Evolutionary conservation across 169 alveolate species (phyloP).

Genomic region (Plasmodium sp.): DNA sequence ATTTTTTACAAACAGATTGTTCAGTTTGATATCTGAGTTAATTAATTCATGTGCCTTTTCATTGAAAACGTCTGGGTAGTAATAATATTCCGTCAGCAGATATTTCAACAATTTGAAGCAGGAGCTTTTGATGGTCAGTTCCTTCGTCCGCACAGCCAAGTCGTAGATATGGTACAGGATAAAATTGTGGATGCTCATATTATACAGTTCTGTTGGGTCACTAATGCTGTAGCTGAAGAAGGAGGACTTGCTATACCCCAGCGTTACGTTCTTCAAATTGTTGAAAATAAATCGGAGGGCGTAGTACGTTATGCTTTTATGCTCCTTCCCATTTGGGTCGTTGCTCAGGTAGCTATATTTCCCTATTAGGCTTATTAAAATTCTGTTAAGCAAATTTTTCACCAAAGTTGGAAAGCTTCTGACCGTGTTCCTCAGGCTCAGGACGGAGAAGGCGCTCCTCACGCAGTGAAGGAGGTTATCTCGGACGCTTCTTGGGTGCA

Average conservation of each 20-base stretch:
- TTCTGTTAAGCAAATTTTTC: constrained; percentile 15
- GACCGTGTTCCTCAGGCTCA: constrained; percentile 1
- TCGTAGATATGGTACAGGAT: constrained; percentile 61
- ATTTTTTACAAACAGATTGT: constrained; percentile 44
- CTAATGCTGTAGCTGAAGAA: constrained; percentile 20
- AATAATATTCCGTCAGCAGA: constrained; percentile 62
- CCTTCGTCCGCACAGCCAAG: constrained; percentile 55
- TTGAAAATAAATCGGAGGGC: constrained; percentile 28
- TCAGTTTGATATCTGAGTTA: constrained; percentile 49
- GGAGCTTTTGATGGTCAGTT: constrained; percentile 35
- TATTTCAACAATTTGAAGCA: constrained; percentile 67
- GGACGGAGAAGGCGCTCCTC: constrained; percentile 15
- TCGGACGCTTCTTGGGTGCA: background rate
- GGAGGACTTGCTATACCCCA: constrained; percentile 10
- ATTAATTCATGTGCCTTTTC: constrained; percentile 71
- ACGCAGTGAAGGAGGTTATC: background rate
- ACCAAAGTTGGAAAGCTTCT: constrained; percentile 31
- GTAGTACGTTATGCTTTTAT: constrained; percentile 45
- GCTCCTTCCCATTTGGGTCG: background rate
- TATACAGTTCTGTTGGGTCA: constrained; percentile 37
- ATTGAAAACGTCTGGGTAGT: constrained; percentile 51
- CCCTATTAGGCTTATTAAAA: constrained; percentile 50
- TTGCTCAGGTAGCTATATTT: constrained; percentile 24
- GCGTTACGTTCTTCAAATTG: constrained; percentile 27
- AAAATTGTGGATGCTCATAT: constrained; percentile 68